These are phyloP conservation scores for Tilletia setariae DNA, from an alignment of 1,284 basidiomycete species.

Conservation along the genomic window DNA sequence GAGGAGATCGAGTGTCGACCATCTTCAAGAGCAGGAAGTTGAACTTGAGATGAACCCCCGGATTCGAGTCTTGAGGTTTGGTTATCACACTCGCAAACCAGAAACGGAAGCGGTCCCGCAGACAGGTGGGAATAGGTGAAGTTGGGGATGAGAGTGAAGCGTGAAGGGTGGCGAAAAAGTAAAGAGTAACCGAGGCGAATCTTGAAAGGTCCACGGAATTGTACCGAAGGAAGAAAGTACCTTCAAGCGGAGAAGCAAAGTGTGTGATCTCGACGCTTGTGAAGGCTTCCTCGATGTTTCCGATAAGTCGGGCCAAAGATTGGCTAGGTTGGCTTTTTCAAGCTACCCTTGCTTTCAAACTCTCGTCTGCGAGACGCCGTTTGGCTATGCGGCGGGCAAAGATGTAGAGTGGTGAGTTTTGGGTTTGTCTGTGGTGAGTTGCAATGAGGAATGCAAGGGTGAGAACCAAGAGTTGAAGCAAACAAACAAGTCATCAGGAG, in stretches of 20 bases:
- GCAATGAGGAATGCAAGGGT: neutral
- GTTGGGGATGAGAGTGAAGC: no score
- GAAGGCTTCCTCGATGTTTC: neutral
- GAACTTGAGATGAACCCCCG: no score
- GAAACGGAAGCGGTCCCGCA: constrained; percentile 1
- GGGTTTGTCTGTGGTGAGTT: neutral
- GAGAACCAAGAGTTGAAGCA: constrained; percentile 6
- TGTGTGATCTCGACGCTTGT: constrained; percentile 1
- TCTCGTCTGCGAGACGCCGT: constrained; percentile 6
- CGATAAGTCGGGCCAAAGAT: neutral
- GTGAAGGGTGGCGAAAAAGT: no score
- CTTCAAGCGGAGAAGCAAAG: neutral
- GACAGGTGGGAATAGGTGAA: neutral
- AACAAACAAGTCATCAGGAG: neutral
- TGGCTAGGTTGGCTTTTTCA: neutral
- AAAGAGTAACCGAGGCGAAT: no score
- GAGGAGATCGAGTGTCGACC: no score
- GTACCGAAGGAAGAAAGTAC: no score
- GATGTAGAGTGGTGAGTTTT: constrained; percentile 8
- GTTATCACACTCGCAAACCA: constrained; percentile 11
- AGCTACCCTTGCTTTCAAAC: neutral
- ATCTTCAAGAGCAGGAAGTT: no score
- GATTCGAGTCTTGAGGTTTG: neutral
- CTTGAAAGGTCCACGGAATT: no score
- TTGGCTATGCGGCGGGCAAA: constrained; percentile 14